Conservation (phyloP, 2,329 filamentous ascomycete species). For the Fusarium guadeloupense region DNA sequence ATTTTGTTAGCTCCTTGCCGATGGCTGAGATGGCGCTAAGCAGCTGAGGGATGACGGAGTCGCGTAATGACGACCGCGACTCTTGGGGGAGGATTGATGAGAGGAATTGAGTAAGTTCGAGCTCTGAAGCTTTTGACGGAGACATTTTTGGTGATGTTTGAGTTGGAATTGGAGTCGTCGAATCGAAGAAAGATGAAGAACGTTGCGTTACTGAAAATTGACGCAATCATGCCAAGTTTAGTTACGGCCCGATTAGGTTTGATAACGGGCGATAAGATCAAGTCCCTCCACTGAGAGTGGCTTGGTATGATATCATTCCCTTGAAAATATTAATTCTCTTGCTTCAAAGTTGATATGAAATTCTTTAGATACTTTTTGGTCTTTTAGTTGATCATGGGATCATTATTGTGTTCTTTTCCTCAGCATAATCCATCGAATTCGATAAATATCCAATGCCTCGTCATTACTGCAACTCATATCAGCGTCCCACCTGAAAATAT, state of each 20-base stretch:
- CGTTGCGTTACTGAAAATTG: constrained; percentile 29
- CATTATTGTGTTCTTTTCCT: too few relatives aligned
- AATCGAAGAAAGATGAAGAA: not conserved
- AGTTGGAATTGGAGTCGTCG: not conserved
- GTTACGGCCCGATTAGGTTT: constrained; percentile 14
- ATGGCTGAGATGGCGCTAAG: constrained; percentile 57
- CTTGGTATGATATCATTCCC: too few relatives aligned
- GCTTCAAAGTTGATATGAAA: too few relatives aligned
- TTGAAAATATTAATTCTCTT: too few relatives aligned
- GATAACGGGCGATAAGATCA: constrained; percentile 10
- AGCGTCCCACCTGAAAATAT: too few relatives aligned
- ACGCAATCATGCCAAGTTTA: constrained; percentile 14
- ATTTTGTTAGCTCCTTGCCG: constrained; percentile 53
- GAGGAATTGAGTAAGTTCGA: constrained; percentile 18
- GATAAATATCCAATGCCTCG: too few relatives aligned
- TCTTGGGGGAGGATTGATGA: constrained; percentile 34
- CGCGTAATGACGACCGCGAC: constrained; percentile 48
- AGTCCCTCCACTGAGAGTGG: too few relatives aligned
- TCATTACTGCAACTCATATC: too few relatives aligned
- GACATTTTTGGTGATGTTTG: constrained; percentile 15
- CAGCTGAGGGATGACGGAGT: constrained; percentile 59
- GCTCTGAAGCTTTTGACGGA: not conserved
- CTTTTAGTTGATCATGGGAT: too few relatives aligned
- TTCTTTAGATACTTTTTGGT: too few relatives aligned
- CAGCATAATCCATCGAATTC: too few relatives aligned